A percentile compares a stretch with the other conserved stretches of the same genome.
These are phyloP conservation scores for Beauveria sp. DNA, from an alignment of 2,329 filamentous ascomycete genomes.

Conservation along the genomic window DNA sequence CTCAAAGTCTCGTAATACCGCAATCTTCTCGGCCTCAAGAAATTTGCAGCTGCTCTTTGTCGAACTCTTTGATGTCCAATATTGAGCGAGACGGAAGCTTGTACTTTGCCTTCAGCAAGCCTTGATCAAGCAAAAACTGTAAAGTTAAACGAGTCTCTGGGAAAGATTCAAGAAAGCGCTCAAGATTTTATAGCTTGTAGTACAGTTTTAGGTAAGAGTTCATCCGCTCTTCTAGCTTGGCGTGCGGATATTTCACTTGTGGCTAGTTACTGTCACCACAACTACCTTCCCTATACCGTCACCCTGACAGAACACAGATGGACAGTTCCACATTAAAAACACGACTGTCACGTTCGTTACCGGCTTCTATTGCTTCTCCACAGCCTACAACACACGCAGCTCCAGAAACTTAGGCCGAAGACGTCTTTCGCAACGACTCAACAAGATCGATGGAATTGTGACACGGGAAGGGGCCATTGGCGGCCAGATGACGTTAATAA, in stretches of 20 bases:
- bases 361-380: conserved; percentile 50
- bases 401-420: conserved; percentile 42
- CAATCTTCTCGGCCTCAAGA: no score
- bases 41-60: no score
- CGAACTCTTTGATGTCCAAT: neutral
- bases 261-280: conserved; percentile 55
- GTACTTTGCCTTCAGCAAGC: neutral
- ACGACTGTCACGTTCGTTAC: conserved; percentile 38
- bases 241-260: conserved; percentile 42
- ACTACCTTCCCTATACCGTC: conserved; percentile 45
- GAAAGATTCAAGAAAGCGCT: no score
- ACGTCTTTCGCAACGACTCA: conserved; percentile 45
- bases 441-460: conserved; percentile 50
- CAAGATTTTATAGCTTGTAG: no score
- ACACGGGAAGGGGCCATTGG: conserved; percentile 59
- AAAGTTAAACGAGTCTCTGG: no score
- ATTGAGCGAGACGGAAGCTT: neutral
- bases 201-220: conserved; percentile 16
- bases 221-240: conserved; percentile 28
- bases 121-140: neutral
- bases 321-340: conserved; percentile 31
- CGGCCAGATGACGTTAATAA: no score
- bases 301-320: conserved; percentile 22
- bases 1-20: no score
- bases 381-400: conserved; percentile 53